Conservation (phyloP, 2,329 filamentous ascomycete genomes). For the Ophiostoma novo-ulmi region DNA sequence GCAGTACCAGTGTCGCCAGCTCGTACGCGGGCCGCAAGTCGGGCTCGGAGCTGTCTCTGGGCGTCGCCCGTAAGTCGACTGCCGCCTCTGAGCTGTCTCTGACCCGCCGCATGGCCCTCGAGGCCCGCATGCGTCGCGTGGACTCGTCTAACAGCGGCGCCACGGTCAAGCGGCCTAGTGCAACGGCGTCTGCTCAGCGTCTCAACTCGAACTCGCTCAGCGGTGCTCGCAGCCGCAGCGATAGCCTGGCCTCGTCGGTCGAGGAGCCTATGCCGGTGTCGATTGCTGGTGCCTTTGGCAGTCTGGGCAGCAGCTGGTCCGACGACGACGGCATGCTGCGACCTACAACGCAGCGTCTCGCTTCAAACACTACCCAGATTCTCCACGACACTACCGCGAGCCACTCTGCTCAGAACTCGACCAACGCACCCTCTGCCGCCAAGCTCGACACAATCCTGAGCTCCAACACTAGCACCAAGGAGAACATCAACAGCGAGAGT, state of each 20-base stretch:
- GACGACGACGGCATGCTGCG: slow-evolving; percentile 32
- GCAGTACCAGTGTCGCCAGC: slow-evolving; percentile 55
- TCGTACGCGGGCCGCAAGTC: slow-evolving; percentile 39
- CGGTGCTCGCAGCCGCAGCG: slow-evolving; percentile 20
- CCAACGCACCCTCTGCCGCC: neutral
- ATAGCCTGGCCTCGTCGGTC: slow-evolving; percentile 24
- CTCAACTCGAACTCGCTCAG: neutral
- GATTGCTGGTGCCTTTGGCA: slow-evolving; percentile 5
- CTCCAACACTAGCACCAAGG: slow-evolving; percentile 34
- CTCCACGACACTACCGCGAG: neutral
- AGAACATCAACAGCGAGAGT: slow-evolving; percentile 16
- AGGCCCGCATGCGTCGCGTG: slow-evolving; percentile 23
- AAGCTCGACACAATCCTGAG: slow-evolving; percentile 46
- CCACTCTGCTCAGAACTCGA: neutral
- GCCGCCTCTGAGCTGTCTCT: slow-evolving; percentile 25
- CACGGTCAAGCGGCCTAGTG: slow-evolving; percentile 12
- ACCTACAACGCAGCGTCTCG: slow-evolving; percentile 19
- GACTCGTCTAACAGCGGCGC: slow-evolving; percentile 23
- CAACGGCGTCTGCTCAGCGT: slow-evolving; percentile 15
- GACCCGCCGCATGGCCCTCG: slow-evolving; percentile 23
- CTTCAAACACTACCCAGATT: neutral
- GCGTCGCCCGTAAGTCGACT: slow-evolving; percentile 29
- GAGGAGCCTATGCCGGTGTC: slow-evolving; percentile 21
- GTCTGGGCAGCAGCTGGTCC: slow-evolving; percentile 30
- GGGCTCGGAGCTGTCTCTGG: slow-evolving; percentile 19